Evolutionary conservation across 306 rosid species (phyloP).

Genomic region (Calophaca sinica): DNA sequence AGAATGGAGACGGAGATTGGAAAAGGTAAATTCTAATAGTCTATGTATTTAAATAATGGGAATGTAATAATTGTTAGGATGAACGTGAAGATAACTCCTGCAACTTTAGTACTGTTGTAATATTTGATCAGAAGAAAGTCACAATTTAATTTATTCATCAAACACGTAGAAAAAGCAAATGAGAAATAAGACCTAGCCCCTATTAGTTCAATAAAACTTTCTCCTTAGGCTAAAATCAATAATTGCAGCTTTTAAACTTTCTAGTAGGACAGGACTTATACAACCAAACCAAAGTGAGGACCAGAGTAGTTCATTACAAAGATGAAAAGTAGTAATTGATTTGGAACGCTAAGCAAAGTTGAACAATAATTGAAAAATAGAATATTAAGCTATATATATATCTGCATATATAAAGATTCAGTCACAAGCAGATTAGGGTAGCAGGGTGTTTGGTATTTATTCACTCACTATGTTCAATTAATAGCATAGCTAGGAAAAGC

Average conservation of each 20-base stretch:
- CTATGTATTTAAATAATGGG: too few relatives aligned
- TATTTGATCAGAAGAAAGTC: too few relatives aligned
- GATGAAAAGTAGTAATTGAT: conserved; percentile 19
- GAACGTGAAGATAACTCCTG: too few relatives aligned
- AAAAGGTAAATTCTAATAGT: too few relatives aligned
- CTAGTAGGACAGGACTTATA: too few relatives aligned
- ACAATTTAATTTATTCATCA: not conserved
- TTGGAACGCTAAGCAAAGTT: conserved; percentile 14
- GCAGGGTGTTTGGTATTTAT: not conserved
- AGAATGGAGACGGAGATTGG: too few relatives aligned
- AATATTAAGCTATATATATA: not conserved
- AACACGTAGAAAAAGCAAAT: not conserved
- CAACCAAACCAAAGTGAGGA: not conserved
- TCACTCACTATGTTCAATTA: too few relatives aligned
- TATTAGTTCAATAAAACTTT: not conserved
- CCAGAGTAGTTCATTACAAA: conserved; percentile 13
- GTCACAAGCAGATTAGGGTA: not conserved
- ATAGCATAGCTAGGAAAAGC: too few relatives aligned
- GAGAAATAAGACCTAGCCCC: not conserved
- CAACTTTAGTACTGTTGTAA: too few relatives aligned
- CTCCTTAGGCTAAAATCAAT: not conserved
- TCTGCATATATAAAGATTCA: conserved; percentile 32
- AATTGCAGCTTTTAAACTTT: too few relatives aligned
- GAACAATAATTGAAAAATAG: not conserved
- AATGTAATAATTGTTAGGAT: too few relatives aligned